Base-by-base conservation (phyloP, 2,329 filamentous ascomycete species). In the Bertia moriformis region DNA sequence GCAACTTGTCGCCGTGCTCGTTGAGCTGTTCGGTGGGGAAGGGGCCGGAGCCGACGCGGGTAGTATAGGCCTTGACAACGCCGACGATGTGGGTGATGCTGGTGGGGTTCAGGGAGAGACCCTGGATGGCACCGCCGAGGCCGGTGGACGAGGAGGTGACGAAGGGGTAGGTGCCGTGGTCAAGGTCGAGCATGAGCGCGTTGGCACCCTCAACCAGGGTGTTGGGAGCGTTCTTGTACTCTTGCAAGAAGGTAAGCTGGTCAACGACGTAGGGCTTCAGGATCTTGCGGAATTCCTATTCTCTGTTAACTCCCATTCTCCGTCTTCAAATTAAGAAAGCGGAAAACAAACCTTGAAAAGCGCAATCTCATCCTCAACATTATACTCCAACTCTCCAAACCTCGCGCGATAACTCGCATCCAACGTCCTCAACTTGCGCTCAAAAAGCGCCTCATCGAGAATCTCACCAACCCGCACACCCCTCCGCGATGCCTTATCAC, bases 1-100 rank as follows among this genome's bases (percentile, higher is more conserved):
- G 72, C 19, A 77, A 60, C 50, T 66, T 71, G 24, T 74, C 67
- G 45, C 73, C 73, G 19, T 60, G 49, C 39, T 63, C 61, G 53
- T 75, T 73, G 40, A 71, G 55, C 50, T 74, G 69, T 51, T 79
- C 74, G 10, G 69, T 73, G 2, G 74, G 74, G 59, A 79, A 78
- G 4, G 74, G 74, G 2, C 74, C 74, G 14, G 66, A 69, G 46
- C 62, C 65, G 20, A 73, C 69, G 38, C 69, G 67, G 3, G 73
- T 75, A 35, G 72, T 76, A 61, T 79, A 78, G 19, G 74, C 73
- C 52, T 79, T 79, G 36, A 78, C 68, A 2, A 79, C 73, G 40
- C 74, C 74, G 47, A 78, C 69, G 40, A 74, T 66, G 43, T 67
- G 65, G 43, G 63, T 66, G 47, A 78, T 65, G 44, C 65, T 67